A percentile compares a stretch with the other conserved stretches of the same genome.
phyloP scores from a whole-genome alignment of 305 asterid species.

The Fraxinus floribunda region DNA sequence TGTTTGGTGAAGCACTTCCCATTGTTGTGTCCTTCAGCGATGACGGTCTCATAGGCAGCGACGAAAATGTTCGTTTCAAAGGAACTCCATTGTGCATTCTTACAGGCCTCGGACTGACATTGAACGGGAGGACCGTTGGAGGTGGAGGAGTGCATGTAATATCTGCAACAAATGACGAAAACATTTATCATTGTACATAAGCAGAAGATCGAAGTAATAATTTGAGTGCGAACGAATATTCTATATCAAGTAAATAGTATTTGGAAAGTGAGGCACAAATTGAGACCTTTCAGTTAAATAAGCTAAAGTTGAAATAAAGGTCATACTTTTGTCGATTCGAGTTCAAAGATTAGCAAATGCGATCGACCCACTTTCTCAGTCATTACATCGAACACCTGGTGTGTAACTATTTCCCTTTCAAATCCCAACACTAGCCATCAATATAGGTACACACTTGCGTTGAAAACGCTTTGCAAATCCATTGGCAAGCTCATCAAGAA shows the following conservation, averaged over 20 bases:
- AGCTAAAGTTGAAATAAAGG: background rate
- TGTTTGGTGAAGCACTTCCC: no score
- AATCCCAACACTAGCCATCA: background rate
- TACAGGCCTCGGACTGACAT: no score
- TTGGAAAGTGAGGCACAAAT: background rate
- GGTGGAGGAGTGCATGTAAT: no score
- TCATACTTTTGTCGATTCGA: background rate
- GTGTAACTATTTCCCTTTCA: background rate
- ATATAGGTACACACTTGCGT: constrained; percentile 45
- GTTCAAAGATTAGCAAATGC: background rate
- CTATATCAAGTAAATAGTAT: background rate
- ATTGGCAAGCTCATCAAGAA: constrained; percentile 74
- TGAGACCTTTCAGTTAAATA: background rate
- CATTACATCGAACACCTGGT: constrained; percentile 26
- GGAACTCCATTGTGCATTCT: no score
- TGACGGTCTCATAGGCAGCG: no score
- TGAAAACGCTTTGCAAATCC: constrained; percentile 74
- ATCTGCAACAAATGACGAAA: no score
- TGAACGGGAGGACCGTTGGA: no score
- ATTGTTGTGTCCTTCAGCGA: no score
- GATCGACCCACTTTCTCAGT: background rate
- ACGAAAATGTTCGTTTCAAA: no score
- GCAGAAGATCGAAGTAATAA: no score
- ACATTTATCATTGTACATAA: no score
- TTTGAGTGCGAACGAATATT: background rate